Conservation (phyloP, 2,329 filamentous ascomycete genomes). For the Tolypocladium tundrense region DNA sequence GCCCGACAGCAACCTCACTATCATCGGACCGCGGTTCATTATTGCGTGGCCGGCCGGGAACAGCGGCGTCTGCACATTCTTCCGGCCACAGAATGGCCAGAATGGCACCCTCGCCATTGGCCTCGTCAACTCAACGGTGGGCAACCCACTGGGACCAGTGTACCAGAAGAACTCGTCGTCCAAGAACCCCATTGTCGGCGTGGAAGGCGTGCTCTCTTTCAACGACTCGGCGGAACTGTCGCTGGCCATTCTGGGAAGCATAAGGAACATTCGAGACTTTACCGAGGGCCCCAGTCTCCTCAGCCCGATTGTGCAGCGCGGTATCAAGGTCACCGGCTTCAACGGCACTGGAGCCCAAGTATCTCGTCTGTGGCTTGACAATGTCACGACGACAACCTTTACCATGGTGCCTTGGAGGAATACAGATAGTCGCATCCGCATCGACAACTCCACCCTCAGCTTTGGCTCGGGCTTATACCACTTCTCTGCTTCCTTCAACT, state of each 20-base stretch:
- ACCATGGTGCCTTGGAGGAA: conserved; percentile 29
- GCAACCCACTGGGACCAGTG: conserved; percentile 35
- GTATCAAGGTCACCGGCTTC: conserved; percentile 29
- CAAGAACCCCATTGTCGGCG: conserved; percentile 35
- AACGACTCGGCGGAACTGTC: conserved; percentile 46
- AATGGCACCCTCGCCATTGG: conserved; percentile 44
- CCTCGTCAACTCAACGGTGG: conserved; percentile 37
- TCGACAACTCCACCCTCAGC: conserved; percentile 30
- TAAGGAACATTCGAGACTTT: conserved; percentile 53
- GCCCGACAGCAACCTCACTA: conserved; percentile 38
- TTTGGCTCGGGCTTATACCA: conserved; percentile 45
- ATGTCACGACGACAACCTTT: conserved; percentile 44
- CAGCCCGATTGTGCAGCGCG: conserved; percentile 42
- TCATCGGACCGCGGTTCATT: conserved; percentile 48
- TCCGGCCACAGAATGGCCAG: conserved; percentile 39
- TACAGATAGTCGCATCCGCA: conserved; percentile 18
- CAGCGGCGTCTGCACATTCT: conserved; percentile 48
- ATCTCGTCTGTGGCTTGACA: conserved; percentile 50
- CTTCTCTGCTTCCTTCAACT: conserved; percentile 51
- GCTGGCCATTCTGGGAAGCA: conserved; percentile 49
- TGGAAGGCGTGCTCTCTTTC: conserved; percentile 43
- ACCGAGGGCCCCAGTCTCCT: conserved; percentile 46
- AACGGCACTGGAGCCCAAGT: conserved; percentile 34
- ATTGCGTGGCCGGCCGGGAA: conserved; percentile 57
- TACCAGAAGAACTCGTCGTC: conserved; percentile 17